phyloP scores from a whole-genome alignment of 2,329 filamentous ascomycete species.

The Hypoxylon sp. region DNA sequence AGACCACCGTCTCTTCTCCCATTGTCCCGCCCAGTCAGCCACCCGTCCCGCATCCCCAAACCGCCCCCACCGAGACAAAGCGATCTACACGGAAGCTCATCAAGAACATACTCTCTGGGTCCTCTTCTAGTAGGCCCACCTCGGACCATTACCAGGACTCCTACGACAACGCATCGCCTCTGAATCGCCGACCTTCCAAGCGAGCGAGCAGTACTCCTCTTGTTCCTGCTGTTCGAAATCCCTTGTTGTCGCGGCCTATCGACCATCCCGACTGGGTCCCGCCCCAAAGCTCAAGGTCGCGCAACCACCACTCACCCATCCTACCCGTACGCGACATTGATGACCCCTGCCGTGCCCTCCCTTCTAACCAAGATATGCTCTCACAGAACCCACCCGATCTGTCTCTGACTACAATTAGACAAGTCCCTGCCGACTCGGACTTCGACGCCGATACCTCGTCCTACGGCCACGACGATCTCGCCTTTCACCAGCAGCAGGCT shows the following conservation, averaged over 20 bases:
- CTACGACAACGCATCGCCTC: constrained; percentile 62
- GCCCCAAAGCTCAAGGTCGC: constrained; percentile 40
- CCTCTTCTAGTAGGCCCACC: constrained; percentile 52
- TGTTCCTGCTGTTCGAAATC: constrained; percentile 57
- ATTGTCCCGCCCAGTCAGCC: constrained; percentile 42
- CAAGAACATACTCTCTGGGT: constrained; percentile 64
- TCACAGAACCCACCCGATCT: constrained; percentile 57
- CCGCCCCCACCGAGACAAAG: constrained; percentile 56
- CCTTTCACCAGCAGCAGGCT: constrained; percentile 56
- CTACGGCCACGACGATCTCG: constrained; percentile 59
- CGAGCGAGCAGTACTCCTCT: constrained; percentile 63
- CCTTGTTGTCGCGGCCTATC: constrained; percentile 48
- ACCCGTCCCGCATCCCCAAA: constrained; percentile 46
- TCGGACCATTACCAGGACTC: constrained; percentile 52
- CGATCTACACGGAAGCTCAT: constrained; percentile 66
- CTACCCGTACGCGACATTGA: constrained; percentile 59
- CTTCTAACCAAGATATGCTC: constrained; percentile 56
- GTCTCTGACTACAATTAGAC: constrained; percentile 60
- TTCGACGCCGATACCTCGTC: constrained; percentile 59
- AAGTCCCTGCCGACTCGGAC: constrained; percentile 60
- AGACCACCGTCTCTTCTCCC: constrained; percentile 48
- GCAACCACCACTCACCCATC: constrained; percentile 55
- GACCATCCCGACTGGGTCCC: constrained; percentile 50
- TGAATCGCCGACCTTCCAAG: constrained; percentile 68
- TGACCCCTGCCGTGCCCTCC: constrained; percentile 52